Conservation (phyloP, 1,139 yeast genomes). For the Diutina scorzettiae region DNA sequence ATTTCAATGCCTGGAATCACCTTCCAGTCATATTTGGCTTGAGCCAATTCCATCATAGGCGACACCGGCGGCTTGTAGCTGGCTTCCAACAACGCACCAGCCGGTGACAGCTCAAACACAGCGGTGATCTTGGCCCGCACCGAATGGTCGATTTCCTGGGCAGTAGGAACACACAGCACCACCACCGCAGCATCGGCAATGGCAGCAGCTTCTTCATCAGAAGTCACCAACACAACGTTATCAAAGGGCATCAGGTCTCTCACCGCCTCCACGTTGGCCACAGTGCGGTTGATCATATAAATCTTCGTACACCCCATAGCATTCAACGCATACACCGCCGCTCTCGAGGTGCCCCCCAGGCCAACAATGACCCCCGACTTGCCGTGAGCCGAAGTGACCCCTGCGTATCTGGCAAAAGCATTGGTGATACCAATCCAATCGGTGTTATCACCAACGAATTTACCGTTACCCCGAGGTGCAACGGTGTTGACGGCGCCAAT, state of each 20-base stretch:
- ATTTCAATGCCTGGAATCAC: slow-evolving; percentile 81
- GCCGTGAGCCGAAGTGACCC: slow-evolving; percentile 32
- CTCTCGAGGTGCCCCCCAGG: slow-evolving; percentile 96
- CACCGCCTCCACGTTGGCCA: slow-evolving; percentile 48
- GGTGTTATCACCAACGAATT: slow-evolving; percentile 68
- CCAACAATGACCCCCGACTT: slow-evolving; percentile 64
- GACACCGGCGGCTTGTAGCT: slow-evolving; percentile 86
- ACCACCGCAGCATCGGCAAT: slow-evolving; percentile 38
- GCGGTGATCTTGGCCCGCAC: slow-evolving; percentile 36
- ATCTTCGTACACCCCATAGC: slow-evolving; percentile 67
- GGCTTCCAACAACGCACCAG: slow-evolving; percentile 58
- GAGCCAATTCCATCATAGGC: slow-evolving; percentile 71
- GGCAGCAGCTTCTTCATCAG: slow-evolving; percentile 27
- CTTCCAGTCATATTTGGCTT: slow-evolving; percentile 47
- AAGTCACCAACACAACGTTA: slow-evolving; percentile 47
- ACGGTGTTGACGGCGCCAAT: slow-evolving; percentile 95
- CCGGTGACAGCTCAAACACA: slow-evolving; percentile 28
- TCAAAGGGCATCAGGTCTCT: slow-evolving; percentile 47
- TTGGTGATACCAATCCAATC: slow-evolving; percentile 87
- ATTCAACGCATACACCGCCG: slow-evolving; percentile 82
- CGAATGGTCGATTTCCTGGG: slow-evolving; percentile 51
- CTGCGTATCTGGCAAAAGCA: slow-evolving; percentile 44
- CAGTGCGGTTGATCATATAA: slow-evolving; percentile 74
- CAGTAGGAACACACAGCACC: slow-evolving; percentile 87
- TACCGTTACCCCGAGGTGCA: slow-evolving; percentile 41